Conservation (phyloP, 2,329 filamentous ascomycete genomes). For the Endocalyx cinctus region DNA sequence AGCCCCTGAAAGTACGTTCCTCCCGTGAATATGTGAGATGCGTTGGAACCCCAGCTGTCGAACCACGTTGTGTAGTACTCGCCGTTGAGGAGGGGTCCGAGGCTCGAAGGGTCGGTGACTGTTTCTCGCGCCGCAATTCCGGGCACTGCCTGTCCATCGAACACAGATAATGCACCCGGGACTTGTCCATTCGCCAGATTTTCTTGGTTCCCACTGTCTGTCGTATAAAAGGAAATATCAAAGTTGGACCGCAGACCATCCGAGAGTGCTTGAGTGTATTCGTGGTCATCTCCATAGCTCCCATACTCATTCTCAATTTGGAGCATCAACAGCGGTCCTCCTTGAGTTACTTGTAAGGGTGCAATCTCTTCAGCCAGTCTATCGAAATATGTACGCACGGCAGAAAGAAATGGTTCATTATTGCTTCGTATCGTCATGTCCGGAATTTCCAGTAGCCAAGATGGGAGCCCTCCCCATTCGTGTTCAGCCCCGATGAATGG, state of each 20-base stretch:
- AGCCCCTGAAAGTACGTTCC: conserved; percentile 12
- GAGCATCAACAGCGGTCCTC: conserved; percentile 39
- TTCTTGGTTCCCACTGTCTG: conserved; percentile 34
- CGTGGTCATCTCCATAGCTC: conserved; percentile 35
- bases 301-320: conserved; percentile 45
- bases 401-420: conserved; percentile 32
- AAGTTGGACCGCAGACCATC: conserved; percentile 34
- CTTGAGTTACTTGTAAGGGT: conserved; percentile 29
- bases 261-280: conserved; percentile 33
- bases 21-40: conserved; percentile 24
- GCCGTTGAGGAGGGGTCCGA: conserved; percentile 38
- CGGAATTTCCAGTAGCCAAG: conserved; percentile 34
- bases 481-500: conserved; percentile 40
- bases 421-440: conserved; percentile 33
- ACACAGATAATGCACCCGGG: conserved; percentile 34
- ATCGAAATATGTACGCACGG: conserved; percentile 29
- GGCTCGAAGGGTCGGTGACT: conserved; percentile 33
- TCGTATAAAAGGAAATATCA: conserved; percentile 38
- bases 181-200: conserved; percentile 35
- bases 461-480: conserved; percentile 41
- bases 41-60: conserved; percentile 34
- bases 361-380: conserved; percentile 27
- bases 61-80: conserved; percentile 39
- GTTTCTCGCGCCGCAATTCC: conserved; percentile 31
- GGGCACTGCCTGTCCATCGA: conserved; percentile 30